These are phyloP conservation scores for Sarcomyxa edulis DNA, from an alignment of 768 basidiomycete species.

Conservation along the genomic window DNA sequence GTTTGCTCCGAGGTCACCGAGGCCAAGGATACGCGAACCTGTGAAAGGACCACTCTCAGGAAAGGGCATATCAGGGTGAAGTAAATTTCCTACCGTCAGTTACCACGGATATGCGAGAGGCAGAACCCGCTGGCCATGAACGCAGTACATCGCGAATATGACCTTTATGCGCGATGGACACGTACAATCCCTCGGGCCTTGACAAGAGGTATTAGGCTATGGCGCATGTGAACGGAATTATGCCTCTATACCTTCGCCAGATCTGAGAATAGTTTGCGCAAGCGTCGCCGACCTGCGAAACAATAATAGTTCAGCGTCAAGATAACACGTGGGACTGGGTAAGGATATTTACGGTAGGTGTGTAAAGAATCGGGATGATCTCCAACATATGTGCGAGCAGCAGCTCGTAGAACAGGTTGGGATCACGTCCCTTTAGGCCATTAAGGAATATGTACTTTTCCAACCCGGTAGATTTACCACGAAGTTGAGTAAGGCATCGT, in stretches of 20 bases:
- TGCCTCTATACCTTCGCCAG: no score
- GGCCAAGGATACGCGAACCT: constrained; percentile 72
- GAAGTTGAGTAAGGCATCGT: constrained; percentile 52
- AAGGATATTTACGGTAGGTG: constrained; percentile 53
- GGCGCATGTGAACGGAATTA: no score
- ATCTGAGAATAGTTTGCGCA: constrained; percentile 69
- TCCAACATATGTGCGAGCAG: constrained; percentile 59
- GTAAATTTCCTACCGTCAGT: constrained; percentile 52
- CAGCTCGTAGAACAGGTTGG: constrained; percentile 62
- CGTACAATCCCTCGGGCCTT: constrained; percentile 54
- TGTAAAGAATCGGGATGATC: constrained; percentile 68
- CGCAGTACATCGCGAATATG: constrained; percentile 52
- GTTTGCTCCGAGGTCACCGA: constrained; percentile 46
- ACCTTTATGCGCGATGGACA: constrained; percentile 65
- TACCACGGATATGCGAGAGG: constrained; percentile 66
- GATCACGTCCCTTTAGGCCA: constrained; percentile 56
- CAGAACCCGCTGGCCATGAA: constrained; percentile 39
- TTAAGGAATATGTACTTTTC: constrained; percentile 72
- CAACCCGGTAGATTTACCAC: constrained; percentile 48
- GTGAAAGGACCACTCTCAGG: constrained; percentile 1
- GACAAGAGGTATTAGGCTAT: no score
- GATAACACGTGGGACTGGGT: not conserved
- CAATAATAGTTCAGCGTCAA: not conserved
- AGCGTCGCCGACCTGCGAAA: constrained; percentile 57
- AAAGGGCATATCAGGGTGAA: constrained; percentile 14